Evolutionary conservation across 257 asterid species (phyloP), one percentile per base, ranked within the genome.

Genomic region (Capsicum chinense): DNA sequence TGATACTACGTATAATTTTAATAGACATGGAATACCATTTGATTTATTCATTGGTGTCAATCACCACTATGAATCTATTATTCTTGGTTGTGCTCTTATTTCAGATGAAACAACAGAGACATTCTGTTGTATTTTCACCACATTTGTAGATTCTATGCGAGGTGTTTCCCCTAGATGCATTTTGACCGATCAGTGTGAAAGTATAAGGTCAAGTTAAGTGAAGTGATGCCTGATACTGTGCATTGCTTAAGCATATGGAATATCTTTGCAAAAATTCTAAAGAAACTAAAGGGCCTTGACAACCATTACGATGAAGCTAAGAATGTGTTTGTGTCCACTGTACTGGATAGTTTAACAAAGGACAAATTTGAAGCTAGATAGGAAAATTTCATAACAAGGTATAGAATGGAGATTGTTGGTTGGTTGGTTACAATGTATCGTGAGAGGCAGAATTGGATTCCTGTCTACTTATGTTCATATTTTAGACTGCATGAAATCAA

Each of bases 1-100:
- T 85, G 82, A 85, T 70, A 81, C 79, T 3, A 85, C 69, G 3
- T 81, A 47, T 50, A 35, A 67, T 10, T 16, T 62, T 1, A 82
- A 67, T 10, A 50, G 35, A 16, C 35, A 67, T 82, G 2, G 3
- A 1, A 54, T 81, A 42, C 56, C 42, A 10, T 81, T 81, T 81
- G 84, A 74, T 21, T 69, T 39, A 2, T 81, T 81, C 14, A 13
- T 62, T 13, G 84, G 58, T 9, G 84, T 81, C 1, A 81, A 81
- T 39, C 84, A 81, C 14, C 39, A 81, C 60, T 50, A 76, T 7
- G 5, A 81, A 42, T 58, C 47, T 3, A 16, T 57, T 7, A 16
- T 79, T 13, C 15, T 79, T 7, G 66, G 84, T 7, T 81, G 84
- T 62, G 84, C 33, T 0, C 13, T 81, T 17, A 58, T 81, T 4